phyloP scores from a whole-genome alignment of 2,329 filamentous ascomycete species.

The Aspergillus fumigatus region DNA sequence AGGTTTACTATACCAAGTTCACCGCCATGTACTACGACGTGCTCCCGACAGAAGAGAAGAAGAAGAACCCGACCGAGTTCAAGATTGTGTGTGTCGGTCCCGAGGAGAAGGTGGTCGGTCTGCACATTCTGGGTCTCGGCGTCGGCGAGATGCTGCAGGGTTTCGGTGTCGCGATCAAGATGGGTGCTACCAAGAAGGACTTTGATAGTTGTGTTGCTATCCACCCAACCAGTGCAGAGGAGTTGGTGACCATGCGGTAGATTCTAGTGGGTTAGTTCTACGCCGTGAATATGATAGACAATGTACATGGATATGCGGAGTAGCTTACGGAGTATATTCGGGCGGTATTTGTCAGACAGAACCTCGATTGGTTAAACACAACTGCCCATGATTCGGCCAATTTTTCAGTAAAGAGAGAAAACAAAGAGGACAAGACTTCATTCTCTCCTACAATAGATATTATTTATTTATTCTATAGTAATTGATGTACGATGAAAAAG shows the following conservation, averaged over 20 bases:
- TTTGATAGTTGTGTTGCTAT: conserved; percentile 73
- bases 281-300: neutral
- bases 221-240: conserved; percentile 72
- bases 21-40: conserved; percentile 47
- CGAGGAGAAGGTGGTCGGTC: conserved; percentile 48
- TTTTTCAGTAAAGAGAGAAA: conserved; percentile 6
- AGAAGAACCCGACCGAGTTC: conserved; percentile 48
- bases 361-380: too few species aligned
- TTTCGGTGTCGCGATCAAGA: conserved; percentile 72
- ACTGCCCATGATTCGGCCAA: too few species aligned
- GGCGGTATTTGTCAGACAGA: neutral
- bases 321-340: too few species aligned
- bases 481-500: neutral
- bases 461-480: too few species aligned
- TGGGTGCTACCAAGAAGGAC: conserved; percentile 73
- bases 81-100: conserved; percentile 47
- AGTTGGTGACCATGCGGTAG: conserved; percentile 56
- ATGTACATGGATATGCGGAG: neutral
- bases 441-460: too few species aligned
- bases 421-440: neutral
- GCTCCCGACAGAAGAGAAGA: conserved; percentile 45
- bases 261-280: conserved; percentile 30
- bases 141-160: conserved; percentile 67
- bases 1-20: conserved; percentile 48
- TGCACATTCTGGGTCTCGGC: conserved; percentile 47